Evolutionary conservation across 768 basidiomycete species (phyloP).

Genomic region (Trametes villosa): DNA sequence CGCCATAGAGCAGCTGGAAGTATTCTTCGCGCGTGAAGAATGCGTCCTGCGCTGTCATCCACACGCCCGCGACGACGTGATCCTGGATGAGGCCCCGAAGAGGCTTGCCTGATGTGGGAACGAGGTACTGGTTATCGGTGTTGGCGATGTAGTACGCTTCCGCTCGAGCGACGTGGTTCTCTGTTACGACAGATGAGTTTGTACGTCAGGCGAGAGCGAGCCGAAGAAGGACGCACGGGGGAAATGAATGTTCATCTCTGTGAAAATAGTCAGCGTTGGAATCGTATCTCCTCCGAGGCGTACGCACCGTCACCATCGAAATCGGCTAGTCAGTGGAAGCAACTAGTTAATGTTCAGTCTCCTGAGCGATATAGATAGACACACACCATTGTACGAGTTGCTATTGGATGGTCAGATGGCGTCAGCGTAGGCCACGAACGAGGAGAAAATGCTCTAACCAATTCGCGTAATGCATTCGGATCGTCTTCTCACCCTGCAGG

Average conservation of each 20-base stretch:
- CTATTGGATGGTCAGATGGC: slow-evolving; percentile 44
- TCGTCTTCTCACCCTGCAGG: slow-evolving; percentile 95
- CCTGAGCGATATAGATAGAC: background rate
- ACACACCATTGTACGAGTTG: slow-evolving; percentile 94
- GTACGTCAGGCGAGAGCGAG: background rate
- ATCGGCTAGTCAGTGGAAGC: slow-evolving; percentile 59
- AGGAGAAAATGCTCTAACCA: slow-evolving; percentile 59
- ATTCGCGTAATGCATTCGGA: slow-evolving; percentile 99
- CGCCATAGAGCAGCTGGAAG: slow-evolving; percentile 93
- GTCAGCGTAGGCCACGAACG: slow-evolving; percentile 1
- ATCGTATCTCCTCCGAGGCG: background rate
- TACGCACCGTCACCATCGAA: slow-evolving; percentile 87
- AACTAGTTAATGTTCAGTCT: background rate
- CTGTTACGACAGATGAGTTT: slow-evolving; percentile 42
- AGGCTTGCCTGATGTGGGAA: slow-evolving; percentile 97
- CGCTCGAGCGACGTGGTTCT: slow-evolving; percentile 93
- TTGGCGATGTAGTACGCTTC: slow-evolving; percentile 95
- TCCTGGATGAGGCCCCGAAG: slow-evolving; percentile 98
- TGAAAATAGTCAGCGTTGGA: slow-evolving; percentile 19
- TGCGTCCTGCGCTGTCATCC: slow-evolving; percentile 96
- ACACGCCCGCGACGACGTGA: slow-evolving; percentile 98
- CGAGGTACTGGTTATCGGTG: slow-evolving; percentile 98
- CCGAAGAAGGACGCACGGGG: slow-evolving; percentile 67
- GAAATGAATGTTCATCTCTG: slow-evolving; percentile 99
- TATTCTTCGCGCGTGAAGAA: slow-evolving; percentile 97